A percentile compares a stretch with the other conserved stretches of the same genome.
Conservation (phyloP, 2,329 filamentous ascomycete genomes). For the Aulographum hederae region DNA sequence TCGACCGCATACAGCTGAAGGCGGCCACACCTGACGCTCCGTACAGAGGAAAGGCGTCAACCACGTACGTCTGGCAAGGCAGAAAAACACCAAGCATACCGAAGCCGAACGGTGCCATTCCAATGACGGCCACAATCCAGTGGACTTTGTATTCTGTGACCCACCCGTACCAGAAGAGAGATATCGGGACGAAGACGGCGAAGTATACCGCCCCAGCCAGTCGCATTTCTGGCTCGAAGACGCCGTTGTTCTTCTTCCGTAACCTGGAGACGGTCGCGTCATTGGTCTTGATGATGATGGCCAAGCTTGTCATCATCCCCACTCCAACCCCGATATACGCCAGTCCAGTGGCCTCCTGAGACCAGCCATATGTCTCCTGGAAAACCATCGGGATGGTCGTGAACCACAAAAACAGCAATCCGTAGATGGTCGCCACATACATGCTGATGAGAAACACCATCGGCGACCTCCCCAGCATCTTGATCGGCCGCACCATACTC, state of each 20-base stretch:
- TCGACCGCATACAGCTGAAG: background rate
- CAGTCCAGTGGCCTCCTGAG: conserved; percentile 6
- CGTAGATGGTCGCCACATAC: conserved; percentile 10
- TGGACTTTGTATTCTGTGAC: conserved; percentile 8
- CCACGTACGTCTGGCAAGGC: conserved; percentile 3
- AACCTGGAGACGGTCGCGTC: conserved; percentile 8
- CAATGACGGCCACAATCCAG: conserved; percentile 7
- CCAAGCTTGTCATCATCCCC: conserved; percentile 9
- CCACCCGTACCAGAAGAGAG: conserved; percentile 15
- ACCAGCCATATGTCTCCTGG: conserved; percentile 6
- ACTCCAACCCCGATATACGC: conserved; percentile 8
- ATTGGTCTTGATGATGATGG: conserved; percentile 7
- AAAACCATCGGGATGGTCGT: conserved; percentile 10
- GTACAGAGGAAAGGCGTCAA: conserved; percentile 4
- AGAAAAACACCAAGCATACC: conserved; percentile 5
- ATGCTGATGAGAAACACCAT: conserved; percentile 7
- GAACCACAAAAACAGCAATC: conserved; percentile 9
- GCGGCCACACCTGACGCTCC: conserved; percentile 5
- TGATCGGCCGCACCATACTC: conserved; percentile 8
- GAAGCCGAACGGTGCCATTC: conserved; percentile 2
- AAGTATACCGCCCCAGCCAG: background rate
- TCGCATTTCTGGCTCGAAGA: conserved; percentile 11
- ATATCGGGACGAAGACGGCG: conserved; percentile 7
- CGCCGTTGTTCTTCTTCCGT: conserved; percentile 7
- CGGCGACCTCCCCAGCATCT: conserved; percentile 9